phyloP scores from a whole-genome alignment of 345 rosid species.

The Leavenworthia alabamica region DNA sequence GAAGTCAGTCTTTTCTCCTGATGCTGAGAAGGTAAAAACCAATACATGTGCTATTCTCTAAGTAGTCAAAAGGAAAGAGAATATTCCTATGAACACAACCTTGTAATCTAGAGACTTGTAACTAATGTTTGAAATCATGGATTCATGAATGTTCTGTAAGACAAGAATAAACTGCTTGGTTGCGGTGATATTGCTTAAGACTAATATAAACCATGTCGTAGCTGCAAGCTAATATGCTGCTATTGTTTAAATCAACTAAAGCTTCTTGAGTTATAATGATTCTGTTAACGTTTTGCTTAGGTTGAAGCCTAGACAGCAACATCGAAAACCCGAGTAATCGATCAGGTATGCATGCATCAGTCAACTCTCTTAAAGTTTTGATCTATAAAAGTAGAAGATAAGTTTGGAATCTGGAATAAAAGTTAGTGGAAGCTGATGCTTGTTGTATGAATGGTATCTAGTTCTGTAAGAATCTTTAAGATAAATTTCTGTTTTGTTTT shows the following conservation, averaged over 20 bases:
- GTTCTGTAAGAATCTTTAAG: constrained; percentile 8
- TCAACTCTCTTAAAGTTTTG: constrained; percentile 15
- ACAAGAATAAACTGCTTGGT: background rate
- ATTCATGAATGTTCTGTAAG: constrained; percentile 4
- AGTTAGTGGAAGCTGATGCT: constrained; percentile 24
- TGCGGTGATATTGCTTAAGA: background rate
- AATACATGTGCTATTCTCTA: constrained; percentile 21
- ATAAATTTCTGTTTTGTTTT: background rate
- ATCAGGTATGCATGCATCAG: constrained; percentile 23
- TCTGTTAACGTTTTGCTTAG: constrained; percentile 11
- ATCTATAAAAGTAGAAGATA: background rate
- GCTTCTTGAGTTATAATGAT: constrained; percentile 3
- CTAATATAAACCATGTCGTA: background rate
- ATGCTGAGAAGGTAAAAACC: constrained; percentile 58
- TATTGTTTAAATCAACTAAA: background rate
- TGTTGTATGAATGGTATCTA: background rate
- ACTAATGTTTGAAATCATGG: constrained; percentile 12
- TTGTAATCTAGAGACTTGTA: constrained; percentile 12
- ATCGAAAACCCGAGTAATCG: constrained; percentile 8
- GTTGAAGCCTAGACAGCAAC: constrained; percentile 24
- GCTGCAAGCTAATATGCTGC: background rate
- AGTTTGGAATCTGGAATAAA: constrained; percentile 18
- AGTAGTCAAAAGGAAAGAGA: background rate
- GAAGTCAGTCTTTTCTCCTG: constrained; percentile 41
- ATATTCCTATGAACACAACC: background rate